These are phyloP conservation scores for Eucalyptus cloeziana DNA, from an alignment of 345 rosid species.

Conservation along the genomic window DNA sequence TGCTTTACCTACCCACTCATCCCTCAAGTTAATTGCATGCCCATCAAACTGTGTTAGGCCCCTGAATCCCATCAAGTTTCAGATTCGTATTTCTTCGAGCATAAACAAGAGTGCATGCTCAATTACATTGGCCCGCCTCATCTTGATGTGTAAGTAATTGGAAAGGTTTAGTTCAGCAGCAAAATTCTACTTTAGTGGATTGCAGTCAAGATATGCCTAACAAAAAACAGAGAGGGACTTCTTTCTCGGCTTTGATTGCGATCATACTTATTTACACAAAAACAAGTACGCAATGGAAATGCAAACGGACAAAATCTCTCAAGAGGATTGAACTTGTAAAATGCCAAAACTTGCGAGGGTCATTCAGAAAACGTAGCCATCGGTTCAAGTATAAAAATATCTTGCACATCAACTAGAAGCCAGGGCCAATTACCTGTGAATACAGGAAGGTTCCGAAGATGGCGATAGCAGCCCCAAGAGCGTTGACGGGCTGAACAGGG, in stretches of 20 bases:
- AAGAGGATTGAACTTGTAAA: background rate
- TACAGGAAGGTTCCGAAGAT: constrained; percentile 94
- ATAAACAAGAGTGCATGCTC: background rate
- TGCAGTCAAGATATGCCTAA: background rate
- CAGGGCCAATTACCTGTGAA: constrained; percentile 55
- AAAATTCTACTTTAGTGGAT: background rate
- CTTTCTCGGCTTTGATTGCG: background rate
- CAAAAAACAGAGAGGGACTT: background rate
- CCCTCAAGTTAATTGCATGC: background rate
- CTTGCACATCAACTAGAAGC: background rate
- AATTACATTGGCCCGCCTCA: background rate
- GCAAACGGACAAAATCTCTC: background rate
- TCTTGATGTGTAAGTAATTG: background rate
- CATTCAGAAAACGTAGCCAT: background rate
- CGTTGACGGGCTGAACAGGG: constrained; percentile 88
- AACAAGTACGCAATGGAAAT: background rate
- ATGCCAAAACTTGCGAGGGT: background rate
- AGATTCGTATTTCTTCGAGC: background rate
- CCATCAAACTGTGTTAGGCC: background rate
- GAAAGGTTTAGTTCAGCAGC: background rate
- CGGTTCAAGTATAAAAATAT: background rate
- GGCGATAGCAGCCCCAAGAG: constrained; percentile 96
- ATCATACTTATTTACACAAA: background rate
- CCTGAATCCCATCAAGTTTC: background rate
- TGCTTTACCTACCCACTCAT: background rate